Evolutionary conservation across 495 filamentous ascomycete species (phyloP), one percentile per base, ranked within the genome.

Genomic region (Talaromyces adpressus): DNA sequence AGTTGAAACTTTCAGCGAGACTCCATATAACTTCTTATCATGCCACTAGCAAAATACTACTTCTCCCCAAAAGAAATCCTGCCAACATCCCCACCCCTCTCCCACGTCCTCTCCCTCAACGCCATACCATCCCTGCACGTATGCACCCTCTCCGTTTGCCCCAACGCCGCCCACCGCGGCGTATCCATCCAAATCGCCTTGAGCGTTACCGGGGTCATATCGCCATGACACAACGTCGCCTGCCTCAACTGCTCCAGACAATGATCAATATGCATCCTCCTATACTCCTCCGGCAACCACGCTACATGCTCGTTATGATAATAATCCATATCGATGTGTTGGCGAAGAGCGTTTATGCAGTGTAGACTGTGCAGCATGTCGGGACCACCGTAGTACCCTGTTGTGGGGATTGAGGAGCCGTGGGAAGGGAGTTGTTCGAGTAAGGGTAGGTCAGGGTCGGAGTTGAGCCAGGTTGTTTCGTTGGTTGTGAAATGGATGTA

Each of bases 231-330:
- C 66, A 75, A 68, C 39, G 73, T 61, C 0, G 71, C 59, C 60
- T 75, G 73, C n/a, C 73, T 69, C 22, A 75, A 59, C 45, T 73
- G 69, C 47, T 76, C 70, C 49, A 74, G 62, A 56, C 74, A 76
- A 66, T 76, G 71, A 52, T 65, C 63, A 32, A 59, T 64, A 57
- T 69, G 63, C 25, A 65, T 65, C 27, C 53, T 63, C 6, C 57
- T 52, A 14, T 63, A 60, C 27, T 64, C 47, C 20, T 25, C 27
- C n/a, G 52, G 59, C n/a, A 63, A 49, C 56, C 36, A 29, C 11
- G 52, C 52, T 57, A 67, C 60, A 4, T 47, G 47, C 14, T 64
- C 41, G 16, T 63, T 36, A 3, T 56, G 52, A 39, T 65, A 65
- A 27, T 65, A 49, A 32, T 65, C 65, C 29, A 64, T 18, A 20